Evolutionary conservation across 306 rosid genomes (phyloP), one percentile per base, ranked within the genome.

Genomic region (peach (Prunus persica)): DNA sequence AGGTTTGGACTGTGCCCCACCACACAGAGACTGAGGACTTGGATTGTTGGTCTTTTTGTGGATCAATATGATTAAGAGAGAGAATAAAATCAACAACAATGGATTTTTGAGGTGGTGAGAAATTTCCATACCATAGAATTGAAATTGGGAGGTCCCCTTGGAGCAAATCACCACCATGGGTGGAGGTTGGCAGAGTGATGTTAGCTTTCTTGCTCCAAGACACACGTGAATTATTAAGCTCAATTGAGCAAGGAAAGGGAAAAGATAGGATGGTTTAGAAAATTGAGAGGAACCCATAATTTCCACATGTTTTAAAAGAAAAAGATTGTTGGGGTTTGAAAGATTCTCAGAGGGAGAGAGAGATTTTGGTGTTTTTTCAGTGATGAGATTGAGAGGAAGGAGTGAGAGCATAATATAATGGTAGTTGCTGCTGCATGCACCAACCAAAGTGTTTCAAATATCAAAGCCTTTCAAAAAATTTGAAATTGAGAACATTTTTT

Each of bases 51-150:
- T 32, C 19, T 13, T 22, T 45, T 11, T 45, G 67, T 2, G 43
- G 28, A 8, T 72, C 54, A 38, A 38, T 38, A 38, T 38, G 43
- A 12, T 51, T 70, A 3, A 85, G 81, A 10, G 84, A 85, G 28
- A 67, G 74, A 63, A 85, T 24, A 24, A 85, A 85, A 52, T 85
- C 84, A 0, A 66, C 41, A 12, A 82, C 43, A 18, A 76, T 50
- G 66, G 86, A 68, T 65, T 76, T 75, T 38, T 82, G 86, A 3
- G 82, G 3, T 0, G 84, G 67, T 11, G 70, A 41, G 41, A 85
- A 85, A 2, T 55, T 32, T 1, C 86, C 86, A 20, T 85, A 85
- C 86, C 86, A 82, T 19, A 82, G 28, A 49, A 82, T 67, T 20
- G 80, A 73, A 34, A 86, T 56, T 2, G 76, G 69, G 51, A 76